A percentile compares a stretch with the other conserved stretches of the same genome.
phyloP scores from a whole-genome alignment of 768 basidiomycete species.

The Coprinopsis strossmayeri region DNA sequence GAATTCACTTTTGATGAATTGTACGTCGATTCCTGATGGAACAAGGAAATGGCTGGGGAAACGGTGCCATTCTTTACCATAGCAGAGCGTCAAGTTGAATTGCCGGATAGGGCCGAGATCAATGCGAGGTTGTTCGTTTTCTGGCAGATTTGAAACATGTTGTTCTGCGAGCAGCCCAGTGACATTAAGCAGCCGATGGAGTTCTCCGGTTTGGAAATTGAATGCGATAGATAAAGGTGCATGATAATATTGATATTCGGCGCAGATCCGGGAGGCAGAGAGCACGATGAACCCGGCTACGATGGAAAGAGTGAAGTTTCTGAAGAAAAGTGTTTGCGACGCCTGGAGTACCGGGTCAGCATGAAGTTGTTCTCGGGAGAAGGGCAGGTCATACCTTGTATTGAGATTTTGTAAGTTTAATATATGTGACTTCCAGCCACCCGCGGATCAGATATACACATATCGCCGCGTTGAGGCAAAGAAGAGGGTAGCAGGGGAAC shows the following conservation, averaged over 20 bases:
- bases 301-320: constrained; percentile 64
- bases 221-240: constrained; percentile 70
- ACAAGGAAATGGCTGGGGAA: constrained; percentile 90
- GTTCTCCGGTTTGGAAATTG: constrained; percentile 68
- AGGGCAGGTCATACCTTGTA: constrained; percentile 56
- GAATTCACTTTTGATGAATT: constrained; percentile 90
- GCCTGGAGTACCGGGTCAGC: constrained; percentile 49
- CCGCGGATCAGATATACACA: constrained; percentile 79
- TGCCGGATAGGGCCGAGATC: constrained; percentile 63
- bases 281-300: constrained; percentile 60
- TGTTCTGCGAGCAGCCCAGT: constrained; percentile 55
- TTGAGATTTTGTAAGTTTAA: constrained; percentile 73
- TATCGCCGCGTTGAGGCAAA: constrained; percentile 95
- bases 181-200: constrained; percentile 75
- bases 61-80: constrained; percentile 94
- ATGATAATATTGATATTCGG: constrained; percentile 86
- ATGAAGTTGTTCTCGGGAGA: neutral
- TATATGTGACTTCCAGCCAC: constrained; percentile 74
- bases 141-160: constrained; percentile 23
- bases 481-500: constrained; percentile 86
- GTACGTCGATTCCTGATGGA: constrained; percentile 74
- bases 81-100: constrained; percentile 73
- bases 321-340: constrained; percentile 69
- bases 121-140: constrained; percentile 43
- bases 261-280: constrained; percentile 75